Base-by-base conservation (phyloP, 257 asterid species). In the Forsythia suspensa region DNA sequence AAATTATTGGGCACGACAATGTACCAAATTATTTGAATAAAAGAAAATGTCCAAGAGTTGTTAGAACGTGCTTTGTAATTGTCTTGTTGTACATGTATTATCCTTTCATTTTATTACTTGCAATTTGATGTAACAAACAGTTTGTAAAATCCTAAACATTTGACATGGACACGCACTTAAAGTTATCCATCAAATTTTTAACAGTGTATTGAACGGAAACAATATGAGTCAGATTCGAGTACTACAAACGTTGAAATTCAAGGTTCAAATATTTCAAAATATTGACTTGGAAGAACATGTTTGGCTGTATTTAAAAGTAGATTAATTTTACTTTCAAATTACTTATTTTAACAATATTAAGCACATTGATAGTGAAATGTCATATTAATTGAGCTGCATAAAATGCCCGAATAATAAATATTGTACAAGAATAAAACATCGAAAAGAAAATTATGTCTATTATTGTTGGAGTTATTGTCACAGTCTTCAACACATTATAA, bases 1-100 rank as follows among this genome's bases (percentile, higher is more conserved):
- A 34, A 38, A 71, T 20, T 81, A 43, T n/a, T 46, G 29, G 4
- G 69, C 15, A 29, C n/a, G 0, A 1, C 29, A 63, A 63, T 18
- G 1, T 29, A 63, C n/a, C 37, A 63, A 24, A 9, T 21, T 63
- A 63, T 63, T 29, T 72, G 10, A 67, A 24, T 43, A 67, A 43
- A 29, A 44, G 51, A 39, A 39, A 46, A 20, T 13, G 63, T 21
- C 71, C 61, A 71, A 74, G 37, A 77, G 80, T 74, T 16, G 86
- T 81, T 80, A 74, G 79, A 79, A 84, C 90, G 41, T 84, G 83
- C 74, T 71, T 77, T 24, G 38, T 29, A 29, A 29, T 74, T 76
- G 57, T 34, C 71, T 39, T 34, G 55, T 79, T 82, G 43, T 20
- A 38, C 36, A 7, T 55, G 65, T 4, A 55, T n/a, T 55, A n/a